Percentiles rank a stretch among this genome's conserved stretches.
These are phyloP conservation scores for Stygiomarasmius scandens DNA, from an alignment of 1,284 basidiomycete species.

Conservation along the genomic window DNA sequence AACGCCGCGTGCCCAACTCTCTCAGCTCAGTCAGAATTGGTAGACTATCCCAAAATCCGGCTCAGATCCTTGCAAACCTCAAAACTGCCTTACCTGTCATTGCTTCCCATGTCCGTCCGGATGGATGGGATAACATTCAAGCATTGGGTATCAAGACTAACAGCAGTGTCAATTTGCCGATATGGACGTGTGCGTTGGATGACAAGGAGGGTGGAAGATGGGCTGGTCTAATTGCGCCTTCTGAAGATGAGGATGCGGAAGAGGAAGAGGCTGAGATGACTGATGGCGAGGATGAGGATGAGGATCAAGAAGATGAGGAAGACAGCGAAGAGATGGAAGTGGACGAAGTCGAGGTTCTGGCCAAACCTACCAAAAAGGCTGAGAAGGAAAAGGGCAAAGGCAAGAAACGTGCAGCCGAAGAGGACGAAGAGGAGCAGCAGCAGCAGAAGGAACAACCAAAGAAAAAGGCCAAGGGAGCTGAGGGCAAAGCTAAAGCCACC, in stretches of 20 bases:
- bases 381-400: slow-evolving; percentile 31
- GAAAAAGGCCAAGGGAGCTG: slow-evolving; percentile 39
- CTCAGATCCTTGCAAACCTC: slow-evolving; percentile 82
- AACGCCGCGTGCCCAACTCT: not conserved
- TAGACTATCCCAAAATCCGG: slow-evolving; percentile 70
- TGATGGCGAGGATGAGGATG: slow-evolving; percentile 28
- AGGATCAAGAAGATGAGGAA: too few species aligned
- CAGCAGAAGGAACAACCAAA: slow-evolving; percentile 30
- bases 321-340: slow-evolving; percentile 20
- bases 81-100: slow-evolving; percentile 80
- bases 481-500: slow-evolving; percentile 14
- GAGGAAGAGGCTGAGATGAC: slow-evolving; percentile 31
- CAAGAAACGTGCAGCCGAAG: slow-evolving; percentile 17
- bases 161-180: slow-evolving; percentile 81
- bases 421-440: slow-evolving; percentile 20
- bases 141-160: slow-evolving; percentile 91
- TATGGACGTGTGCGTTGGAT: slow-evolving; percentile 82
- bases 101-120: slow-evolving; percentile 70
- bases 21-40: slow-evolving; percentile 85
- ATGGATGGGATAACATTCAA: slow-evolving; percentile 88
- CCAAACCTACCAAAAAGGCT: not conserved
- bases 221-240: slow-evolving; percentile 51
- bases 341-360: slow-evolving; percentile 21
- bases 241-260: slow-evolving; percentile 27
- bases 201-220: slow-evolving; percentile 64